Percentiles rank a stretch among this genome's conserved stretches.
Conservation (phyloP, 192 early-diverging fungal species). For the Entophlyctis luteolus region DNA sequence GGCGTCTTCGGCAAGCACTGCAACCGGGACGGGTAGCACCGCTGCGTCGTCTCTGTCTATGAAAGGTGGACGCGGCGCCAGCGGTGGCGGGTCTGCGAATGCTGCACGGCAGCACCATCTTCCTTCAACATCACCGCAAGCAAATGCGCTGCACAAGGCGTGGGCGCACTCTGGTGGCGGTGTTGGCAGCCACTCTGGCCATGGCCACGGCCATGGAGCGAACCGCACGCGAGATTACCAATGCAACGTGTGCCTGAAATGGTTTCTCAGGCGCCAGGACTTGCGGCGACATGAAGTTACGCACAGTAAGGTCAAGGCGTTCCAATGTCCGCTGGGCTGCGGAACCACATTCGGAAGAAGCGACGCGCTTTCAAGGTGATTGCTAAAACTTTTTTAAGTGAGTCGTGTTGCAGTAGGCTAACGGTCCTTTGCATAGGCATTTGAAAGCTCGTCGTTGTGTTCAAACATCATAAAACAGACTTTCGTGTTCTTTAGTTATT, state of each 20-base stretch:
- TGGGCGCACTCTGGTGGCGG: not conserved
- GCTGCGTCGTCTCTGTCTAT: not conserved
- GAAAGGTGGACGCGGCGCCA: not conserved
- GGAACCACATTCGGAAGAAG: constrained; percentile 22
- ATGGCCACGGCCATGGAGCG: not conserved
- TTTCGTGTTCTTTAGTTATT: too few species aligned
- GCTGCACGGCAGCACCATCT: too few species aligned
- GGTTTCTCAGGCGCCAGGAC: constrained; percentile 19
- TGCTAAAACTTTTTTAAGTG: not conserved
- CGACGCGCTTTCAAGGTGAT: constrained; percentile 21
- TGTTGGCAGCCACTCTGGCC: not conserved
- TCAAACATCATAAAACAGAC: not conserved
- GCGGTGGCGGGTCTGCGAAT: not conserved
- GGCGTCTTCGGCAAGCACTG: too few species aligned
- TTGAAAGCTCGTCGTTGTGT: constrained; percentile 18
- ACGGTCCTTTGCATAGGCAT: not conserved
- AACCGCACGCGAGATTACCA: constrained; percentile 12
- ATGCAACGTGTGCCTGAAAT: constrained; percentile 17
- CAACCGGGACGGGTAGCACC: not conserved
- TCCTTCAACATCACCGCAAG: not conserved
- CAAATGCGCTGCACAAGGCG: not conserved
- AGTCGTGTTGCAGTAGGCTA: not conserved
- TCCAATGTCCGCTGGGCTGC: constrained; percentile 20
- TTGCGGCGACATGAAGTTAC: constrained; percentile 21
- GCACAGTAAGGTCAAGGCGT: constrained; percentile 21